Evolutionary conservation across 495 filamentous ascomycete genomes (phyloP), one percentile per base, ranked within the genome.

Genomic region (Clavariopsis aquatica): DNA sequence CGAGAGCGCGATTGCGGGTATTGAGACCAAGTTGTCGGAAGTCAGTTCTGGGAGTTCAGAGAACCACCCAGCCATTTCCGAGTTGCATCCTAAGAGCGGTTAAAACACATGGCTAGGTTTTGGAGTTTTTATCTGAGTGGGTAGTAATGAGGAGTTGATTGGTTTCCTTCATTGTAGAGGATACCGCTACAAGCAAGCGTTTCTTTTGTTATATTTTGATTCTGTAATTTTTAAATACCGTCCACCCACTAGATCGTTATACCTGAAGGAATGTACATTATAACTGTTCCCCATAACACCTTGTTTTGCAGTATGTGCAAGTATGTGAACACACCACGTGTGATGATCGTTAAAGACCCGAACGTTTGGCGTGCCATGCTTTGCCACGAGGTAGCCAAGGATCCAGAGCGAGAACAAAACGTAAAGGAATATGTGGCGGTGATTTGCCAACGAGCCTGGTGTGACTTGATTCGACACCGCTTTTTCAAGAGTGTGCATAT

Each of bases 1-100:
- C 70, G 89, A 96, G 76, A 93, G 89, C 75, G 93, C 91, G 20
- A 83, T 97, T 69, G 83, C 85, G 36, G 96, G 91, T 62, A 84
- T 87, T 2, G 81, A 88, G 80, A 78, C 75, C 31, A 75, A 80
- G 36, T 24, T 49, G 47, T 49, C 47, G 9, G 20, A 49, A 9
- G 47, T 49, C 20, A 49, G 47, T 49, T 49, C 47, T 49, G 24
- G 47, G 20, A 49, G 47, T 24, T 49, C 47, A 49, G n/a, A 22
- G 15, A 43, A 9, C 8, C 38, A 43, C 15, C 8, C 38, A 17
- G 5, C 4, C 3, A n/a, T 17, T 43, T 3, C 38, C 3, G 38
- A 43, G 15, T 9, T 43, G 38, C 38, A 43, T 43, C 9, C 38
- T 6, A 43, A 43, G 38, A 43, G 38, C 13, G 38, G 38, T 43